Evolutionary conservation across 1,284 basidiomycete species (phyloP), one percentile per base, ranked within the genome.

Genomic region (Leccinum angustisporum): DNA sequence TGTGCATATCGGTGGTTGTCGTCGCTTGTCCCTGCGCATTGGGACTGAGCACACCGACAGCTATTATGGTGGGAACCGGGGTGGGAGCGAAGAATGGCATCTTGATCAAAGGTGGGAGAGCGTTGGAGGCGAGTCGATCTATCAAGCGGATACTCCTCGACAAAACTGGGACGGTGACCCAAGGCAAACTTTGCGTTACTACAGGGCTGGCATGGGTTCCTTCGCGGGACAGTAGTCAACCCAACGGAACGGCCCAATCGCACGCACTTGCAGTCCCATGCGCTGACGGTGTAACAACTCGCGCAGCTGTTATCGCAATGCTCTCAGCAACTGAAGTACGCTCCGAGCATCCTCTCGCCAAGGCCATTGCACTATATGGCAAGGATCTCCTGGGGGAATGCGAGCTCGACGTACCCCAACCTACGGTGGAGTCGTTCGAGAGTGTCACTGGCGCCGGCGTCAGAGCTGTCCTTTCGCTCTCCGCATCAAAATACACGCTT

Each of bases 1-100:
- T 99, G 66, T 98, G 97, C 75, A 99, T 99, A 72, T 96, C 93
- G 56, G 97, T 99, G 65, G 87, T 99, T 61, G 97, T 99, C 52
- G 96, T 99, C 60, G 97, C 97, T 4, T 99, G 97, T 75, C 97
- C 97, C 0, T 99, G 97, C 73, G 97, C 97, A 0, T 84, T 99
- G 31, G 97, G 97, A 3, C 83, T 99, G 59, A 94, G 92, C 62
- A 99, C 97, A 0, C 97, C 97, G 0, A 99, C 97, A 0, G 97
- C 97, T 1, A 96, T 99, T 76, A 99, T 99, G 97, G 97, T 99
- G 46, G 97, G 97, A 33, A 99, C 97, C 0, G 97, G 97, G 0
- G 90, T 99, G 59, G 97, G 97, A 1, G 97, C 97, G 11, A 85
- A 92, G 80, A 95, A 98, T 71, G 97, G 97, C 0, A 99, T 99